Percentiles rank a stretch among this genome's conserved stretches.
Evolutionary conservation across 176 grass and related monocot genomes (phyloP).

Genomic region (Cenchrus fungigraminus): DNA sequence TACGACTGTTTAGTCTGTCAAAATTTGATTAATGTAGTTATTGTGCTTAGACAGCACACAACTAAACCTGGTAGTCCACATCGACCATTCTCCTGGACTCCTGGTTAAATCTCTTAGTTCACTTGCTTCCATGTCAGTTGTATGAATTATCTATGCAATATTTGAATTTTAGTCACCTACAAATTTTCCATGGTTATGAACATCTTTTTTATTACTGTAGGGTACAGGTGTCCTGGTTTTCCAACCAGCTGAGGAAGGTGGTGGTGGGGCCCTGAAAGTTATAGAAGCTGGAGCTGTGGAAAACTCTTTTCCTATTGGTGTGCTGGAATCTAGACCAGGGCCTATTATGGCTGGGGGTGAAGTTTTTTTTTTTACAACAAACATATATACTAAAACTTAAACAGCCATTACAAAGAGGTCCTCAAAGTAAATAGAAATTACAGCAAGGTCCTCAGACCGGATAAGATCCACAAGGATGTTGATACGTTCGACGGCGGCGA

Average conservation of each 20-base stretch:
- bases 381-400: too few relatives aligned
- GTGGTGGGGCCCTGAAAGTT: constrained; percentile 89
- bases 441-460: too few relatives aligned
- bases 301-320: constrained; percentile 80
- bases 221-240: constrained; percentile 80
- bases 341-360: constrained; percentile 72
- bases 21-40: neutral
- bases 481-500: too few relatives aligned
- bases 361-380: too few relatives aligned
- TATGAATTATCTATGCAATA: neutral
- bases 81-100: neutral
- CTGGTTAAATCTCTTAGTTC: constrained; percentile 1
- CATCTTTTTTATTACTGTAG: constrained; percentile 46
- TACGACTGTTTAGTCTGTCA: neutral
- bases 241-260: constrained; percentile 92
- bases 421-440: too few relatives aligned
- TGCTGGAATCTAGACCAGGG: constrained; percentile 62
- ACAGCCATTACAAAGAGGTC: too few relatives aligned
- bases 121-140: constrained; percentile 1
- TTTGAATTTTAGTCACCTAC: constrained; percentile 1
- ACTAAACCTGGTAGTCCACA: neutral
- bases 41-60: constrained; percentile 10
- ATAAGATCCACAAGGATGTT: too few relatives aligned
- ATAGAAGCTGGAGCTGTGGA: constrained; percentile 69
- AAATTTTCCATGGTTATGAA: neutral